Percentiles rank a stretch among this genome's conserved stretches.
These are phyloP conservation scores for Dichotomocladium elegans DNA, from an alignment of 371 early-diverging fungal genomes.

Conservation along the genomic window DNA sequence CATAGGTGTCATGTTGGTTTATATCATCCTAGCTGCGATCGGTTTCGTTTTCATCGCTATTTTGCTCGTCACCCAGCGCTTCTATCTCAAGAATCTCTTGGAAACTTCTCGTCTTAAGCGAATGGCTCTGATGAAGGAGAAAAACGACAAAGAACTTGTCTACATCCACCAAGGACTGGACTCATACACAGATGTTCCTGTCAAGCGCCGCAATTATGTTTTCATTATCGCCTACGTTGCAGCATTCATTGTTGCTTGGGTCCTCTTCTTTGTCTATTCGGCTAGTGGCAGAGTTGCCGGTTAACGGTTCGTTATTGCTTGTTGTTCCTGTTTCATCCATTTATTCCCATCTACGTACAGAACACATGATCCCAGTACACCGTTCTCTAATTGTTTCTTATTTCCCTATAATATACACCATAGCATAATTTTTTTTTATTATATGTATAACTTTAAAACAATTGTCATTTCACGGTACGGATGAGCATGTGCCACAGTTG, in stretches of 20 bases:
- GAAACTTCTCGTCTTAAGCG: conserved; percentile 31
- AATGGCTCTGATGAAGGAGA: conserved; percentile 32
- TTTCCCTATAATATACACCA: too few relatives aligned
- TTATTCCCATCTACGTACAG: too few relatives aligned
- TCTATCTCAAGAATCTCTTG: conserved; percentile 26
- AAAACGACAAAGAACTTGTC: conserved; percentile 31
- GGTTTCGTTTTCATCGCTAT: conserved; percentile 31
- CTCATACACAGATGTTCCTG: conserved; percentile 21
- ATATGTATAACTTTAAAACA: too few relatives aligned
- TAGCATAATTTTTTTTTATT: too few relatives aligned
- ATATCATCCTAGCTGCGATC: conserved; percentile 29
- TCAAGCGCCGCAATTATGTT: conserved; percentile 15
- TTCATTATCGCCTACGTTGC: conserved; percentile 6
- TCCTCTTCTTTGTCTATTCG: conserved; percentile 44
- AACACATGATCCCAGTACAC: too few relatives aligned
- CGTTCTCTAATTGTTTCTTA: too few relatives aligned
- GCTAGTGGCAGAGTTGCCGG: conserved; percentile 9
- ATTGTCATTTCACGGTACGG: too few relatives aligned
- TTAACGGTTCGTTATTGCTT: not conserved
- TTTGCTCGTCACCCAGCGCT: conserved; percentile 25
- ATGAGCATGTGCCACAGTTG: too few relatives aligned
- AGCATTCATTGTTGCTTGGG: conserved; percentile 31
- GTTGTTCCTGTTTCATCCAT: too few relatives aligned
- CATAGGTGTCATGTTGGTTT: conserved; percentile 34
- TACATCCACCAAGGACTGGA: conserved; percentile 33